Conservation (phyloP, 192 early-diverging fungal genomes). For the Podila epicladia region DNA sequence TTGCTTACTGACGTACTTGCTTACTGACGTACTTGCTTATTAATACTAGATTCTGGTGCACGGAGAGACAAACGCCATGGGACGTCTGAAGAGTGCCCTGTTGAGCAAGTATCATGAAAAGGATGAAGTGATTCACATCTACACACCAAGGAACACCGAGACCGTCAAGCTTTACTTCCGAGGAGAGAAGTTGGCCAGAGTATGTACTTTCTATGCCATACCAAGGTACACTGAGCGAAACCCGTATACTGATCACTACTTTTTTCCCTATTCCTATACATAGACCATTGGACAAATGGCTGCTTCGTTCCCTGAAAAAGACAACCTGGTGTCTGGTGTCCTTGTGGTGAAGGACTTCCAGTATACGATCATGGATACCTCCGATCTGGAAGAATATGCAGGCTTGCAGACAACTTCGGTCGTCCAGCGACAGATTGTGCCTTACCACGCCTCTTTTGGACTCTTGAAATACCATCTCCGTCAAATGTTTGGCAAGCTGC, state of each 20-base stretch:
- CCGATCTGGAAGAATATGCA: slow-evolving; percentile 86
- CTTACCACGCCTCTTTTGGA: slow-evolving; percentile 78
- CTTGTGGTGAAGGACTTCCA: slow-evolving; percentile 91
- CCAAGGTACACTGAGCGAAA: no score
- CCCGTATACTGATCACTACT: no score
- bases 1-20: not conserved
- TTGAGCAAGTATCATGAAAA: slow-evolving; percentile 82
- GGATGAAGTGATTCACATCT: slow-evolving; percentile 83
- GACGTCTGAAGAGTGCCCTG: slow-evolving; percentile 85
- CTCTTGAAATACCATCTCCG: slow-evolving; percentile 91
- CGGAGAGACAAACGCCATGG: slow-evolving; percentile 96
- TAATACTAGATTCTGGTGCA: slow-evolving; percentile 83
- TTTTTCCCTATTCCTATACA: not conserved
- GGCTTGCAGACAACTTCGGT: slow-evolving; percentile 80
- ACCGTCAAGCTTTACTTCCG: slow-evolving; percentile 91
- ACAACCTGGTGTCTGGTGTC: slow-evolving; percentile 76
- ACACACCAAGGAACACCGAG: slow-evolving; percentile 90
- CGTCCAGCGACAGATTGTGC: slow-evolving; percentile 80
- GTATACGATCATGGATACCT: slow-evolving; percentile 84
- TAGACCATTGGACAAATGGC: slow-evolving; percentile 90
- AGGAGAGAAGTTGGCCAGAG: slow-evolving; percentile 95
- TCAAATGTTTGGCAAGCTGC: slow-evolving; percentile 90
- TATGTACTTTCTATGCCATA: slow-evolving; percentile 20
- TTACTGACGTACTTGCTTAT: not conserved
- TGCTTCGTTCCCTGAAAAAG: slow-evolving; percentile 73